Evolutionary conservation across 192 early-diverging fungal genomes (phyloP), one percentile per base, ranked within the genome.

Genomic region (Chytriomyces hyalinus): DNA sequence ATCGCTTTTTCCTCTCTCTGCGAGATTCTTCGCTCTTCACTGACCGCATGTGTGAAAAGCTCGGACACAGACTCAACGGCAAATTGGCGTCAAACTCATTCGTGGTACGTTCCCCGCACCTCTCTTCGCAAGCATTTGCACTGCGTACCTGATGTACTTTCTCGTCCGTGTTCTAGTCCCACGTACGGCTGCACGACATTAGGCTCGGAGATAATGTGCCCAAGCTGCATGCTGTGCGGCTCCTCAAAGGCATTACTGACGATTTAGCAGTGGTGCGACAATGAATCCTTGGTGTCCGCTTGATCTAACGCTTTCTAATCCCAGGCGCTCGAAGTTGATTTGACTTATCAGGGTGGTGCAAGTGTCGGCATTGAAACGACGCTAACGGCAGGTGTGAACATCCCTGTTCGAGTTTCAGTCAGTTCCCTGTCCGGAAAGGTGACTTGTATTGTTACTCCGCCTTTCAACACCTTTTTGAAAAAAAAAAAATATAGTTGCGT

Each of bases 1-100:
- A 85, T 26, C 75, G 88, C 22, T 85, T 83, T 76, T 89, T 86
- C 64, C 72, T 89, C n/a, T 80, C 81, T 4, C 75, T 89, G 63
- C 26, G 88, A 43, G 84, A 79, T 46, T 77, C 67, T 20, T 36
- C 72, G 50, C 69, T 83, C 46, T 89, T 87, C 80, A 86, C 83
- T 49, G 61, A 62, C 49, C 68, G 75, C 24, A 78, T 77, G 57
- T 79, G 75, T 13, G 71, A 24, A 8, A 82, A 84, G 61, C 72
- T 81, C 68, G 73, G 67, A 22, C 81, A 83, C 4, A 83, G 86
- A 63, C 69, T 87, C 28, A 87, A 84, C 66, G n/a, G 61, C 63
- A 87, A 87, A 77, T 75, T 89, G 65, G 24, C 45, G 26, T 78
- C 82, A 6, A 87, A 86, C 69, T 69, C 80, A 4, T 89, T 85